phyloP scores from a whole-genome alignment of 2,329 filamentous ascomycete species.

The Cryphonectria parasitica region DNA sequence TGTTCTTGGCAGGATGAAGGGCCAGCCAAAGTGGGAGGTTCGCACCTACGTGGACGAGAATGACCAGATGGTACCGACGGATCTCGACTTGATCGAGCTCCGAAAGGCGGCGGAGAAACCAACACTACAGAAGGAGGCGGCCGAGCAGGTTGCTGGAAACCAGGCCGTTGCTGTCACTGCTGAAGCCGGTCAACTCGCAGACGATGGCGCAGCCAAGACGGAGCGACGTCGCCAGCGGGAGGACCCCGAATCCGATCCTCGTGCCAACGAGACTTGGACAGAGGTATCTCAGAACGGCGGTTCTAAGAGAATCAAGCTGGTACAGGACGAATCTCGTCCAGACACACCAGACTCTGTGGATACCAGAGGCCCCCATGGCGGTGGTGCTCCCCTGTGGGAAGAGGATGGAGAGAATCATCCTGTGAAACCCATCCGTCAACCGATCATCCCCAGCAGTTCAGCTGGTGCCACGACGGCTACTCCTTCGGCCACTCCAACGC shows the following conservation, averaged over 20 bases:
- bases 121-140: constrained; percentile 19
- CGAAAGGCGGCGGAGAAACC: constrained; percentile 39
- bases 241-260: constrained; percentile 30
- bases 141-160: constrained; percentile 33
- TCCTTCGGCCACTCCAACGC: not conserved
- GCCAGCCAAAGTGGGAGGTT: constrained; percentile 68
- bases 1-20: constrained; percentile 72
- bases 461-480: constrained; percentile 12
- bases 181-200: constrained; percentile 1
- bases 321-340: constrained; percentile 25
- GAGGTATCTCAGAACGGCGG: constrained; percentile 43
- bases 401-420: not conserved
- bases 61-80: constrained; percentile 88
- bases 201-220: constrained; percentile 1
- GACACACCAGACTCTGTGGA: constrained; percentile 24
- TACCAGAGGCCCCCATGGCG: not conserved
- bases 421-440: constrained; percentile 21
- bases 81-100: constrained; percentile 70
- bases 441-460: constrained; percentile 9
- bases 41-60: constrained; percentile 70
- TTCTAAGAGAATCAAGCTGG: constrained; percentile 48
- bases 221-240: constrained; percentile 21
- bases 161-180: constrained; percentile 20
- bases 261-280: constrained; percentile 46
- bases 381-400: constrained; percentile 9